These are phyloP conservation scores for Xenosphaeropsis pyriputrescens DNA, from an alignment of 2,329 filamentous ascomycete species.

Conservation along the genomic window DNA sequence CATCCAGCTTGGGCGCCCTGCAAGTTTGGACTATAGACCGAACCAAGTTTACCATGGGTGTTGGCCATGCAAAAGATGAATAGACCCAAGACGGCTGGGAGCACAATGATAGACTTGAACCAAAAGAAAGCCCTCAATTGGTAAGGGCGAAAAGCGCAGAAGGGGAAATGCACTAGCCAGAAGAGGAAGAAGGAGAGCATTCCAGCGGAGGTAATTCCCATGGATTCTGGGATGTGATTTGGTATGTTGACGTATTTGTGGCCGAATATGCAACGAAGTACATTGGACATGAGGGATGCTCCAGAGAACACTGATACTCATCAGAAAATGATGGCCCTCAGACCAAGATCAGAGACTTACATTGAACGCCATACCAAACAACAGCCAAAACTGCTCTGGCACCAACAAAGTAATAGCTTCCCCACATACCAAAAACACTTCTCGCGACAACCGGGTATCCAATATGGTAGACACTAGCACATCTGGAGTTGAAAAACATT, in stretches of 20 bases:
- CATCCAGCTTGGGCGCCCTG: slow-evolving; percentile 11
- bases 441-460: slow-evolving; percentile 21
- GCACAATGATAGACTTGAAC: slow-evolving; percentile 24
- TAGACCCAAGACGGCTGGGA: slow-evolving; percentile 21
- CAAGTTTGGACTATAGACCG: slow-evolving; percentile 9
- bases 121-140: slow-evolving; percentile 28
- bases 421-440: slow-evolving; percentile 27
- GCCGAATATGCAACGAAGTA: slow-evolving; percentile 29
- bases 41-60: slow-evolving; percentile 19
- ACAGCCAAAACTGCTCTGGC: slow-evolving; percentile 27
- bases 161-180: slow-evolving; percentile 35
- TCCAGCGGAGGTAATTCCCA: slow-evolving; percentile 22
- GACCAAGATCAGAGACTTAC: slow-evolving; percentile 27
- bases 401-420: slow-evolving; percentile 24
- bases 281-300: slow-evolving; percentile 29
- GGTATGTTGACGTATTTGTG: slow-evolving; percentile 21
- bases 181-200: slow-evolving; percentile 36
- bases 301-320: slow-evolving; percentile 29
- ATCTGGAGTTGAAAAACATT: slow-evolving; percentile 28
- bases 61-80: slow-evolving; percentile 25
- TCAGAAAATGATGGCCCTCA: slow-evolving; percentile 6
- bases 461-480: slow-evolving; percentile 25
- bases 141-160: slow-evolving; percentile 26
- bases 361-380: slow-evolving; percentile 50
- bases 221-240: slow-evolving; percentile 20